Conservation (phyloP, 768 basidiomycete species). For the Mycena albidolilacea region DNA sequence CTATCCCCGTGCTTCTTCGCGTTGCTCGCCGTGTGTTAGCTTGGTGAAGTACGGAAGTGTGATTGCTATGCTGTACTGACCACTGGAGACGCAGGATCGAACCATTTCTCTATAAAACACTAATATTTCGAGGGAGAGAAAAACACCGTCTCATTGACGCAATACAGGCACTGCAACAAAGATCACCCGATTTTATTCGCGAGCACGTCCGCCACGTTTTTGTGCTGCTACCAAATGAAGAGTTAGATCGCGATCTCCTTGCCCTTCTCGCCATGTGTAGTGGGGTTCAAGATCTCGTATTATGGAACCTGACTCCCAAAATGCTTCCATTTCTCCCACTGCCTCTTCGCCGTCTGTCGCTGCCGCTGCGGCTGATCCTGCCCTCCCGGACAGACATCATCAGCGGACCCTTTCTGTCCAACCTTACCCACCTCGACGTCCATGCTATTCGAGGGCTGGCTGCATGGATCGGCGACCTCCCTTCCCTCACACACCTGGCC, state of each 20-base stretch:
- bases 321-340: background rate
- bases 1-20: background rate
- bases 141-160: background rate
- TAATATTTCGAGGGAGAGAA: background rate
- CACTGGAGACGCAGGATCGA: background rate
- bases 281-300: conserved; percentile 8
- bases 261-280: background rate
- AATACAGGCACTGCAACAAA: background rate
- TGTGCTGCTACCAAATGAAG: background rate
- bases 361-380: background rate
- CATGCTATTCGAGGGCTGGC: background rate
- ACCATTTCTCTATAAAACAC: background rate
- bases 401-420: background rate
- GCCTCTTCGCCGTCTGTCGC: background rate
- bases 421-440: conserved; percentile 10
- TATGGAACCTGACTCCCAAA: background rate
- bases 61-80: no score
- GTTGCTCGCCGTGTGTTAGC: background rate
- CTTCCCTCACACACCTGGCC: conserved; percentile 9
- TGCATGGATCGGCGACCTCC: background rate
- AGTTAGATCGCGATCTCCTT: background rate
- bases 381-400: background rate
- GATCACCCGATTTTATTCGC: background rate
- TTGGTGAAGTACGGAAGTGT: background rate
- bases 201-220: background rate